Base-by-base conservation (phyloP, 192 early-diverging fungal species). In the Cetraspora pellucida region DNA sequence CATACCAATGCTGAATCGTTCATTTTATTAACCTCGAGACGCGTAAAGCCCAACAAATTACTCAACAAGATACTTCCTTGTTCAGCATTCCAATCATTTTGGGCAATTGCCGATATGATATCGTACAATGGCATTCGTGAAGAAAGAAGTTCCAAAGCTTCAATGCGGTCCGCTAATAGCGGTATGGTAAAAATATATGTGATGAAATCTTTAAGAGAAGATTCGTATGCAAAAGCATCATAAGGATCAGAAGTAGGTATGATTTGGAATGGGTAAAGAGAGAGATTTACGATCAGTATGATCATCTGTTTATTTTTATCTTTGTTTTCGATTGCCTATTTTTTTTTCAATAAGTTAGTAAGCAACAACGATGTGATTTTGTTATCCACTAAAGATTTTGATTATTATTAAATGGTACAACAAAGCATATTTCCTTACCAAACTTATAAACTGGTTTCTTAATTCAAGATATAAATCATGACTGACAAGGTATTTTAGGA, bases 111-210 rank as follows among this genome's bases (percentile, higher is more conserved):
- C 10, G 75, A 74, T 17, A 87, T 54, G 16, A 89, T 59, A 3
- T 77, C 47, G 21, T 83, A 80, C 43, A 89, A 80, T 3, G 82
- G 81, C 19, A 91, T 68, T 16, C 65, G 61, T 31, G 76, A 74
- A 0, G 81, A 79, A 46, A 88, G 77, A 46, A 65, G 37, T 19
- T 73, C 67, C n/a, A 88, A 66, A 0, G 72, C 63, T 27, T 83
- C 82, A 21, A 82, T 81, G 11, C 82, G 75, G 69, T 87, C 81
- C 3, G 83, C 77, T 2, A 91, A 57, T 21, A 79, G 43, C 25
- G 86, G 82, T 8, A 91, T 77, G n/a, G 87, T 82, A 27, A 91
- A 63, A 57, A 91, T 85, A 43, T 87, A 46, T 14, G 43, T 79
- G 21, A 82, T 75, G n/a, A 90, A 85, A 30, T 77, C 47, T 44